Percentiles rank a stretch among this genome's conserved stretches.
These are phyloP conservation scores for Lactarius indigo DNA, from an alignment of 768 basidiomycete genomes.

Conservation along the genomic window DNA sequence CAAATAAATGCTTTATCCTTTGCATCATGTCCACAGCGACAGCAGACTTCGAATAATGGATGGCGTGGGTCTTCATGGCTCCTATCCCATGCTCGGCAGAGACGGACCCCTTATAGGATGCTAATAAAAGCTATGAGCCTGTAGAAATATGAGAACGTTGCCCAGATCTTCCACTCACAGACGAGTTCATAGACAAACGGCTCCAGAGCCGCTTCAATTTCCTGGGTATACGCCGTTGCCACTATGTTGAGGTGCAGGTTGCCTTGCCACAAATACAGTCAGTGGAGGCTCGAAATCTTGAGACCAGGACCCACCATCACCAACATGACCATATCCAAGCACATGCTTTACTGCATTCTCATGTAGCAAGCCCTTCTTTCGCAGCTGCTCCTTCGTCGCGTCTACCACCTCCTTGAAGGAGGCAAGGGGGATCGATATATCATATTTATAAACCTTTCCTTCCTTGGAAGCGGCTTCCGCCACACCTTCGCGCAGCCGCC, in stretches of 20 bases:
- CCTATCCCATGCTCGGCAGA: conserved; percentile 98
- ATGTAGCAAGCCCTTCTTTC: conserved; percentile 62
- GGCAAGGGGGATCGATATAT: conserved; percentile 83
- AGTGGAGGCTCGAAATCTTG: not conserved
- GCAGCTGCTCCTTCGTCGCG: conserved; percentile 65
- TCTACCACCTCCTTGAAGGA: conserved; percentile 89
- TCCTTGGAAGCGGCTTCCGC: conserved; percentile 91
- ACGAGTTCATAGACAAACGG: conserved; percentile 94
- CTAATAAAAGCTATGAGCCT: conserved; percentile 36
- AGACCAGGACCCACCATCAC: conserved; percentile 66
- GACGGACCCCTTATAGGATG: conserved; percentile 80
- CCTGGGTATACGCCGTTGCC: conserved; percentile 75
- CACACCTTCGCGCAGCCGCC: conserved; percentile 89
- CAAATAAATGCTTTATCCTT: conserved; percentile 83
- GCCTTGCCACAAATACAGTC: conserved; percentile 42
- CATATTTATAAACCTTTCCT: conserved; percentile 96
- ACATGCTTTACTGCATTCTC: conserved; percentile 78
- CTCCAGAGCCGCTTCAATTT: conserved; percentile 85
- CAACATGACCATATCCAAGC: conserved; percentile 94
- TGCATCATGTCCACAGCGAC: conserved; percentile 87
- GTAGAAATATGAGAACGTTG: not conserved
- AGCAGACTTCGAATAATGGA: conserved; percentile 80
- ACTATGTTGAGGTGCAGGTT: conserved; percentile 93
- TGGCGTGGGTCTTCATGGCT: conserved; percentile 88
- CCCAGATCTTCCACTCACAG: conserved; percentile 43